Evolutionary conservation across 108 stramenopile species (phyloP).

Genomic region (Fragilaria crotonensis): DNA sequence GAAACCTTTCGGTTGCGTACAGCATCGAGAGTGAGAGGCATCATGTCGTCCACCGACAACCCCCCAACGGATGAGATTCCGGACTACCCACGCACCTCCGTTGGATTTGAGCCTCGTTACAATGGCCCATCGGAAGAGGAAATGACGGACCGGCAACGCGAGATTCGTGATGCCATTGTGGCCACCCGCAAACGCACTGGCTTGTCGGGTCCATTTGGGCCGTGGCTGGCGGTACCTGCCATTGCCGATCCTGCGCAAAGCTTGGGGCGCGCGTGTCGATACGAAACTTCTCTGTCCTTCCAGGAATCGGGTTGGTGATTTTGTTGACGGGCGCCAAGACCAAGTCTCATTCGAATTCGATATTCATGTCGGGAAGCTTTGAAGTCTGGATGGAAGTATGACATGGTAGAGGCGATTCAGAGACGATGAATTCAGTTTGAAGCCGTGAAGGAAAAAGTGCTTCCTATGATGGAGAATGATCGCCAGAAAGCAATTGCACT

Average conservation of each 20-base stretch:
- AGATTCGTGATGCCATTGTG: slow-evolving; percentile 53
- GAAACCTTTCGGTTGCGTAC: too few species aligned
- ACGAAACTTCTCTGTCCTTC: slow-evolving; percentile 48
- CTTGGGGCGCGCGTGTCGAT: slow-evolving; percentile 57
- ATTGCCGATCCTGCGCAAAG: slow-evolving; percentile 61
- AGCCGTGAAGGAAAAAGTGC: slow-evolving; percentile 27
- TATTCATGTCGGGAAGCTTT: slow-evolving; percentile 72
- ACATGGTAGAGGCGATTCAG: slow-evolving; percentile 53
- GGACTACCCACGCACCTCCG: not conserved
- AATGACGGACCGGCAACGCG: slow-evolving; percentile 45
- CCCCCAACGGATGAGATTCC: too few species aligned
- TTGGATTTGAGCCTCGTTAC: slow-evolving; percentile 28
- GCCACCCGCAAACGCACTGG: slow-evolving; percentile 61
- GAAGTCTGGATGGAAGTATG: slow-evolving; percentile 46
- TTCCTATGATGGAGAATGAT: slow-evolving; percentile 45
- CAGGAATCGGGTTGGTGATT: slow-evolving; percentile 71
- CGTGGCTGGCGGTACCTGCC: slow-evolving; percentile 64
- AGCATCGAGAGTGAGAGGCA: too few species aligned
- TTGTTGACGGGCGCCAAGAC: slow-evolving; percentile 66
- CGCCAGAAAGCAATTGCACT: slow-evolving; percentile 53
- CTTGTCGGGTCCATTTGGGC: slow-evolving; percentile 77
- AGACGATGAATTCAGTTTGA: slow-evolving; percentile 42
- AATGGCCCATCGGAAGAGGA: slow-evolving; percentile 43
- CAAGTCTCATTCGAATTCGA: slow-evolving; percentile 58
- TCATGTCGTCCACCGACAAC: too few species aligned